Evolutionary conservation across 2,329 filamentous ascomycete genomes (phyloP), one percentile per base, ranked within the genome.

Genomic region (Colletotrichum plurivorum): DNA sequence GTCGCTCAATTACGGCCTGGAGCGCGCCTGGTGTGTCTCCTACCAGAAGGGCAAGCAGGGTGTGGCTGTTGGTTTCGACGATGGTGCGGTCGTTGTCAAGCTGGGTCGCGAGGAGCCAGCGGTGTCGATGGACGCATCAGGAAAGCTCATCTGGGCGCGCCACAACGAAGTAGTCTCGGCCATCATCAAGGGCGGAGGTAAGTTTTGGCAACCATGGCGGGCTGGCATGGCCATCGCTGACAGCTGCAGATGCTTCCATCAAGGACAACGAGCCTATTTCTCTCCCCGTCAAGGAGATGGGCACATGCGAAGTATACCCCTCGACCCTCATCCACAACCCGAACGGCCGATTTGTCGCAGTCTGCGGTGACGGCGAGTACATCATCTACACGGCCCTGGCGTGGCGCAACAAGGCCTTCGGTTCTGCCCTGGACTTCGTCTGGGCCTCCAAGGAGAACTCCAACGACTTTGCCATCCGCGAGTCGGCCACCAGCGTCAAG

Each of bases 401-500:
- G 3, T 97, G 97, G 89, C 91, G 96, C 78, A 98, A 99, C 83
- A 98, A 98, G 84, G 94, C 94, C 4, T 99, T 99, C 76, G 96
- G 96, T 22, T 95, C 94, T 48, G 96, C 95, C 7, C 84, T 98
- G 60, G 96, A 99, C 82, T 99, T 99, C 79, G 95, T 93, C 12
- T 99, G 96, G 96, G 95, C 93, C 0, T 94, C 93, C 52, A 98
- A 97, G 82, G 95, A 98, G 67, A 97, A 98, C 82, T 97, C 94
- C 84, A 98, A 98, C 80, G 96, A 99, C 80, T 98, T 97, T 78
- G 96, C 96, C 46, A 98, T 99, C 75, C 92, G 96, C 43, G 96
- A 99, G 82, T 98, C 95, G 5, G 84, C 93, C 31, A 97, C 95
- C 56, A 97, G 93, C 76, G 94, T 99, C 76, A 98, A 98, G 86